A percentile compares a stretch with the other conserved stretches of the same genome.
phyloP scores from a whole-genome alignment of 1,284 basidiomycete species.

The Microbotryum scabiosae region DNA sequence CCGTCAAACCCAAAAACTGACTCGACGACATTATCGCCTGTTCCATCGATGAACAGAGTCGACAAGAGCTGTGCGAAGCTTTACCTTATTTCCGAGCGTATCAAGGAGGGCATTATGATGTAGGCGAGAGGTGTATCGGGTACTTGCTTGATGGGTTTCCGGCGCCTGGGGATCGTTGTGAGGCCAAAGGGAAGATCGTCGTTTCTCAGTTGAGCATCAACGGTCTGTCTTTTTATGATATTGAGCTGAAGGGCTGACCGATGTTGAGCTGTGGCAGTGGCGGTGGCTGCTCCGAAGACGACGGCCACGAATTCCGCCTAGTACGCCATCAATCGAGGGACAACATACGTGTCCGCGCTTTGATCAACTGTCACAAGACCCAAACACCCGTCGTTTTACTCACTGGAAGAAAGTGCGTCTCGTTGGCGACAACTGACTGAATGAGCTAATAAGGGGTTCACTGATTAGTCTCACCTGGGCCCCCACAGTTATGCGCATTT shows the following conservation, averaged over 20 bases:
- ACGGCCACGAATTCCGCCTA: conserved; percentile 6
- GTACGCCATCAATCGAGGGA: conserved; percentile 6
- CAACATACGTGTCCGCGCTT: conserved; percentile 14
- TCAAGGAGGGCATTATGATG: conserved; percentile 28
- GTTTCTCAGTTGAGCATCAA: conserved; percentile 15
- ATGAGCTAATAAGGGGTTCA: neutral
- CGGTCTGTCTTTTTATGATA: too few relatives aligned
- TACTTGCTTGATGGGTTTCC: conserved; percentile 27
- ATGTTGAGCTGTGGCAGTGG: conserved; percentile 7
- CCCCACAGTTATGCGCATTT: conserved; percentile 1
- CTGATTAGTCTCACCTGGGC: neutral
- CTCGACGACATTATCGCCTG: neutral
- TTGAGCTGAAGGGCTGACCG: too few relatives aligned
- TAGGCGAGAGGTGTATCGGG: conserved; percentile 21
- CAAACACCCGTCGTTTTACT: conserved; percentile 22
- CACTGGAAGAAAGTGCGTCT: conserved; percentile 11
- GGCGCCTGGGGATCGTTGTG: conserved; percentile 10
- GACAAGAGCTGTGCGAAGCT: conserved; percentile 30
- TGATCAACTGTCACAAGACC: conserved; percentile 18
- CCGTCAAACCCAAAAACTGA: neutral
- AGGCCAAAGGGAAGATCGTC: conserved; percentile 13
- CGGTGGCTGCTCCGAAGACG: conserved; percentile 17
- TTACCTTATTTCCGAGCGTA: conserved; percentile 21
- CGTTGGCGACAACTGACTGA: neutral
- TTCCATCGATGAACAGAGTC: conserved; percentile 1